Base-by-base conservation (phyloP, 164 flowering plant genomes). In the Vitis rupestris region DNA sequence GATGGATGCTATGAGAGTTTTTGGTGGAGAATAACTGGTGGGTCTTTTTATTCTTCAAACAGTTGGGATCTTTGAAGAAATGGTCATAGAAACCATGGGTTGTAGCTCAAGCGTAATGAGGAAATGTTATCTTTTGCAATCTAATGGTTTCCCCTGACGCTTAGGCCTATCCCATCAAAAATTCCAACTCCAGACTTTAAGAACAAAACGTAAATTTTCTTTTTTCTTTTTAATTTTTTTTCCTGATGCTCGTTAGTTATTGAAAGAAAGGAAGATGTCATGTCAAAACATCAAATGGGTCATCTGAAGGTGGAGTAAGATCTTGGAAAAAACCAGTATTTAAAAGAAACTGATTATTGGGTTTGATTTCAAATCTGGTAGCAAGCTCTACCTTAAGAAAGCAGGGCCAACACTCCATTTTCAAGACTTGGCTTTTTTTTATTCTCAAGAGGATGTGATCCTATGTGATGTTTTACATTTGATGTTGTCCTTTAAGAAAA, bases 21-120 rank as follows among this genome's bases (percentile, higher is more conserved):
- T 51, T 71, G 62, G 56, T 55, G 61, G 67, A 63, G 78, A 66
- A 48, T 49, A 2, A 55, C 71, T 66, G 78, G 74, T 75, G 59
- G 71, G 78, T 71, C 63, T 29, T 15, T 53, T 67, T 74, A 54
- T 49, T 74, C 30, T 37, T 37, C 4, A 63, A 29, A 64, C 31
- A 57, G 31, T 59, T 19, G 14, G 58, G 47, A 37, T 29, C 30
- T 59, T 69, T n/a, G n/a, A 60, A 47, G 31, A 68, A 31, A 27
- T 63, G 63, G 19, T 74, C 14, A 11, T 57, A 37, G 31, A 56
- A 23, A 55, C 63, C 44, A 56, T 63, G 62, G 44, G 44, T 37
- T 37, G 4, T 44, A 12, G 47, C 55, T 3, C 5, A 63, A 63
- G 68, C 27, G n/a, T 12, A 31, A 50, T 63, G 30, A 27, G 71